Evolutionary conservation across 2,329 filamentous ascomycete genomes (phyloP), one percentile per base, ranked within the genome.

Genomic region (Alternaria sp.): DNA sequence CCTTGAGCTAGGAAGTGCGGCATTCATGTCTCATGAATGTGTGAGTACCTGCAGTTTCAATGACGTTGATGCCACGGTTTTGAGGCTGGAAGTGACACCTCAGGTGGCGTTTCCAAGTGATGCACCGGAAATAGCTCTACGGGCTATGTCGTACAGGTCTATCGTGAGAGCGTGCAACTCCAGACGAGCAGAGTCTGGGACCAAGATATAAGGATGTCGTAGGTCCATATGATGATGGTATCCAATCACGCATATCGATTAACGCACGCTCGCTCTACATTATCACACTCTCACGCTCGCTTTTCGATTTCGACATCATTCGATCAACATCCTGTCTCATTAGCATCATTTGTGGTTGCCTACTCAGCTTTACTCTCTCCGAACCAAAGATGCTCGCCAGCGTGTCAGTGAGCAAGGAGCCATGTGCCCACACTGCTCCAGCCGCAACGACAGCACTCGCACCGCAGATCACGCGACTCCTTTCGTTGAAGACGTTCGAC

Each of bases 401-500:
- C 30, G 44, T 63, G 58, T 47, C 65, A 26, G 26, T 50, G 21
- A 58, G 18, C 23, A 44, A 43, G 41, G 61, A 71, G 12, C 20
- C 45, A 15, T 58, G 46, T 46, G 33, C 30, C 25, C 46, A 55
- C 23, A 28, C 46, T 45, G 33, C 60, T 43, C 49, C 54, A 30
- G 54, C 64, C 46, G 59, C 58, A 15, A 44, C 59, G 10, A 30
- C 61, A 44, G 53, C 37, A 15, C 47, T 46, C 49, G 58, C 64
- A 6, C 66, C 70, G 11, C 65, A 67, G 59, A 51, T 71, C n/a
- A 67, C 66, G 23, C 64, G 58, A 30, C 67, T 72, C 33, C 63
- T 64, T 44, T 67, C 70, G 6, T 43, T 72, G 54, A 72, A 74
- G 55, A 74, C 72, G 5, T 65, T 71, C 64, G 69, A 69, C 44